Conservation (phyloP, 1,284 basidiomycete species). For the Boletus hoseneyae region DNA sequence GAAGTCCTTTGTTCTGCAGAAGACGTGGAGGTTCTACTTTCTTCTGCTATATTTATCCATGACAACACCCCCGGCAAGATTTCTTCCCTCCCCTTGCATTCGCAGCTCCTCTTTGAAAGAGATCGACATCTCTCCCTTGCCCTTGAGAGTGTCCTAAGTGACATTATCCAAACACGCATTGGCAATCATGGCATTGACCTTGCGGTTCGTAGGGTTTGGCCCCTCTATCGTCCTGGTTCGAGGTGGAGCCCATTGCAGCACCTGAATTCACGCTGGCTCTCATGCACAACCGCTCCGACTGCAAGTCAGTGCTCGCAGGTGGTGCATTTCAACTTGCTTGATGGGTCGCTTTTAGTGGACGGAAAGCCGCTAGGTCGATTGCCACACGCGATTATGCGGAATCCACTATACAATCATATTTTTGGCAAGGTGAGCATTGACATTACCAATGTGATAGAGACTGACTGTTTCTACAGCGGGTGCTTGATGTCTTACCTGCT, state of each 20-base stretch:
- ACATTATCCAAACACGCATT: slow-evolving; percentile 7
- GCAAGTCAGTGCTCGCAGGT: slow-evolving; percentile 11
- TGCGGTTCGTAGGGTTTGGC: slow-evolving; percentile 38
- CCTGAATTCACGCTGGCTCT: slow-evolving; percentile 39
- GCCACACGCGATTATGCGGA: slow-evolving; percentile 31
- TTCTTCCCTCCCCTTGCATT: slow-evolving; percentile 4
- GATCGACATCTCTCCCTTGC: slow-evolving; percentile 31
- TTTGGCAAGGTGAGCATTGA: slow-evolving; percentile 28
- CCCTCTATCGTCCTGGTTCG: slow-evolving; percentile 29
- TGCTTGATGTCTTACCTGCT: slow-evolving; percentile 37
- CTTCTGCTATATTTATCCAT: slow-evolving; percentile 35
- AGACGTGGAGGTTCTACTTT: slow-evolving; percentile 33
- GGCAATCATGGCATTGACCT: slow-evolving; percentile 30
- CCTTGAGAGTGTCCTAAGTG: slow-evolving; percentile 23
- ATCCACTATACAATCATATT: slow-evolving; percentile 35
- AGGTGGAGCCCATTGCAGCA: slow-evolving; percentile 31
- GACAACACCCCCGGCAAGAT: slow-evolving; percentile 28
- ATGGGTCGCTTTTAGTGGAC: slow-evolving; percentile 41
- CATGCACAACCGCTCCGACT: slow-evolving; percentile 19
- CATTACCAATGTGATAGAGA: background rate
- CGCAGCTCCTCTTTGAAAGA: slow-evolving; percentile 23
- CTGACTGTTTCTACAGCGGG: slow-evolving; percentile 26
- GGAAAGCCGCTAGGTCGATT: slow-evolving; percentile 40
- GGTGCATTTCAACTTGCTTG: slow-evolving; percentile 40
- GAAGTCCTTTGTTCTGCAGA: slow-evolving; percentile 21